Percentiles rank a stretch among this genome's conserved stretches.
These are phyloP conservation scores for Ustilago xerochloae DNA, from an alignment of 1,284 basidiomycete species.

Conservation along the genomic window DNA sequence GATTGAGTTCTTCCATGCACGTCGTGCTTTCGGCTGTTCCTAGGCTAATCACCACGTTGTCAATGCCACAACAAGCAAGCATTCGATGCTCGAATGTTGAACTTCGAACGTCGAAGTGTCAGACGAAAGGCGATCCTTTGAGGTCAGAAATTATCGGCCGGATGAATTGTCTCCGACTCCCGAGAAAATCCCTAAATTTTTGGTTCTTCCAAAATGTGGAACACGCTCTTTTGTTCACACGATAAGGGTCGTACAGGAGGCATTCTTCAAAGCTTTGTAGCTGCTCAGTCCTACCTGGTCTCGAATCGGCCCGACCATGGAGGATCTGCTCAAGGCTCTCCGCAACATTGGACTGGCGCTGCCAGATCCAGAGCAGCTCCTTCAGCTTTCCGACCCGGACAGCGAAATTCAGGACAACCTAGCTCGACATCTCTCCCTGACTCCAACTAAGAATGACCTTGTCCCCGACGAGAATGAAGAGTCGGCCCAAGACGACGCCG, in stretches of 20 bases:
- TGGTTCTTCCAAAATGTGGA: slow-evolving; percentile 23
- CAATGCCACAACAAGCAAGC: neutral
- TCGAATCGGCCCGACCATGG: slow-evolving; percentile 37
- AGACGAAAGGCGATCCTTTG: too few species aligned
- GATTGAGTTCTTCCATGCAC: too few species aligned
- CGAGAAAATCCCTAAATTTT: slow-evolving; percentile 27
- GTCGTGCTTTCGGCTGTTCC: slow-evolving; percentile 13
- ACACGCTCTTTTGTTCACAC: slow-evolving; percentile 9
- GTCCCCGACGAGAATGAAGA: slow-evolving; percentile 14
- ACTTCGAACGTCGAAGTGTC: neutral
- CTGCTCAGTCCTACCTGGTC: neutral
- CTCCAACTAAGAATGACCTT: slow-evolving; percentile 29
- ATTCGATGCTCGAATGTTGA: neutral
- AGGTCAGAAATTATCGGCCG: neutral
- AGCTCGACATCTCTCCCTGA: slow-evolving; percentile 59
- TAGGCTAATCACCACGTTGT: slow-evolving; percentile 40
- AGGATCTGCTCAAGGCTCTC: slow-evolving; percentile 62
- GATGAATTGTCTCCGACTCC: slow-evolving; percentile 8
- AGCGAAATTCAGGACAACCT: slow-evolving; percentile 58
- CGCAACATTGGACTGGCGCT: slow-evolving; percentile 56
- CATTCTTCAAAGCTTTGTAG: too few species aligned
- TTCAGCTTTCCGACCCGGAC: slow-evolving; percentile 59
- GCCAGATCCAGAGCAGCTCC: slow-evolving; percentile 60
- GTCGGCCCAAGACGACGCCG: neutral
- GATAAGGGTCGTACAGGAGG: neutral